These are phyloP conservation scores for Vitis amurensis DNA, from an alignment of 164 flowering plant species.

Conservation along the genomic window DNA sequence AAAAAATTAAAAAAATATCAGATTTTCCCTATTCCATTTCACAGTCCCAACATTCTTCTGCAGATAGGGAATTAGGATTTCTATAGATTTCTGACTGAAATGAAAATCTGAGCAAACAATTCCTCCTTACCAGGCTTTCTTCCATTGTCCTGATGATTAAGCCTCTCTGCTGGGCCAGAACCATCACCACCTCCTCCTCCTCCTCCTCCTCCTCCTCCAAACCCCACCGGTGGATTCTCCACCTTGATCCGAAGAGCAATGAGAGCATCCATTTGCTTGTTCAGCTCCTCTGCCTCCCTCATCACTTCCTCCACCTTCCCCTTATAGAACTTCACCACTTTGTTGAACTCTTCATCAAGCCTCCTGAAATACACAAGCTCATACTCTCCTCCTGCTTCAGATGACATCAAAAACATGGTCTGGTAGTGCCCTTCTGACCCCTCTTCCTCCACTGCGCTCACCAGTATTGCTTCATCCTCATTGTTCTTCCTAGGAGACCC, in stretches of 20 bases:
- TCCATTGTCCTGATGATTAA: background rate
- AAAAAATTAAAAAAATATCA: background rate
- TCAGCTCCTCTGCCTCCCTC: constrained; percentile 60
- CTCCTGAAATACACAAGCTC: constrained; percentile 58
- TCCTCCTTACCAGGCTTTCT: constrained; percentile 19
- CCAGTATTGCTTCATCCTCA: constrained; percentile 36
- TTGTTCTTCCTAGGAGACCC: constrained; percentile 13
- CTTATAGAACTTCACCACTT: constrained; percentile 56
- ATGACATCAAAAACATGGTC: constrained; percentile 50
- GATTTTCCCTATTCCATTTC: no score
- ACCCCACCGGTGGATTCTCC: constrained; percentile 37
- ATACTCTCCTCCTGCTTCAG: constrained; percentile 55
- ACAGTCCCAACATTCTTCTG: no score
- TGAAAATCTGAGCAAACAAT: background rate
- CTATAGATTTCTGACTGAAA: no score
- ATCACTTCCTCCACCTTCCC: constrained; percentile 49
- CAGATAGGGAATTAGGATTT: no score
- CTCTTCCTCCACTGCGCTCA: constrained; percentile 16
- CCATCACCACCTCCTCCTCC: background rate
- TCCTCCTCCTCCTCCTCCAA: background rate
- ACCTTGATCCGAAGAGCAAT: constrained; percentile 71
- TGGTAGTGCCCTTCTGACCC: constrained; percentile 30
- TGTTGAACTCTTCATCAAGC: constrained; percentile 76
- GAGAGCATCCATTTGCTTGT: constrained; percentile 68
- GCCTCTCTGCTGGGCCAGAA: background rate